Conservation (phyloP, 2,329 filamentous ascomycete species). For the Trichocomaceae sp. region DNA sequence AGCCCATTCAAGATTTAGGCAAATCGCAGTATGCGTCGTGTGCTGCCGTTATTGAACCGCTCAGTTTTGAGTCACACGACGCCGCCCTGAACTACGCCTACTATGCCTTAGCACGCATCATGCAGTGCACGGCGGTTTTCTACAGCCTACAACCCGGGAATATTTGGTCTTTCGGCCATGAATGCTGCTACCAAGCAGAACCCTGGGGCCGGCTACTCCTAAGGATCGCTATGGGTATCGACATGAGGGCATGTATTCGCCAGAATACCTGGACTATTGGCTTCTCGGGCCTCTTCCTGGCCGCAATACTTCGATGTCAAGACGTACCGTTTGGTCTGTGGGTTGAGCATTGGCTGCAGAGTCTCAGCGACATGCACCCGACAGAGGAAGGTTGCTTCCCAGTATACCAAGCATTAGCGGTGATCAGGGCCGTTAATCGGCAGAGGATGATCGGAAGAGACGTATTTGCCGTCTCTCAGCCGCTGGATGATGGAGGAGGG, state of each 20-base stretch:
- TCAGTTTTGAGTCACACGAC: slow-evolving; percentile 17
- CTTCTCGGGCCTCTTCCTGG: slow-evolving; percentile 20
- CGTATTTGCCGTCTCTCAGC: slow-evolving; percentile 17
- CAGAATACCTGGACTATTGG: slow-evolving; percentile 23
- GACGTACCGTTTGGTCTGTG: slow-evolving; percentile 9
- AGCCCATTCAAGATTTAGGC: slow-evolving; percentile 9
- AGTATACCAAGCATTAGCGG: slow-evolving; percentile 19
- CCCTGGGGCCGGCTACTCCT: slow-evolving; percentile 15
- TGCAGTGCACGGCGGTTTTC: slow-evolving; percentile 18
- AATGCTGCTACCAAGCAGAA: slow-evolving; percentile 12
- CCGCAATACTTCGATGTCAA: slow-evolving; percentile 19
- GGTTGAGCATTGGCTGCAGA: slow-evolving; percentile 19
- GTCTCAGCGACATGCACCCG: slow-evolving; percentile 15
- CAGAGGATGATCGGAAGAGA: slow-evolving; percentile 16
- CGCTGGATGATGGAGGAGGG: slow-evolving; percentile 20
- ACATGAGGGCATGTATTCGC: slow-evolving; percentile 14
- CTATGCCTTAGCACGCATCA: slow-evolving; percentile 19
- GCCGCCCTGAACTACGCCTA: slow-evolving; percentile 23
- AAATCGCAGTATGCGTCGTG: background rate
- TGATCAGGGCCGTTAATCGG: slow-evolving; percentile 18
- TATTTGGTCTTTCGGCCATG: background rate
- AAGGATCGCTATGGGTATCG: slow-evolving; percentile 14
- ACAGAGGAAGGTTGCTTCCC: slow-evolving; percentile 23
- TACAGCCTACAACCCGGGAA: background rate
- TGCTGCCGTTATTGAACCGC: background rate